These are phyloP conservation scores for Chimonanthus salicifolius DNA, from an alignment of 164 flowering plant species.

Conservation along the genomic window DNA sequence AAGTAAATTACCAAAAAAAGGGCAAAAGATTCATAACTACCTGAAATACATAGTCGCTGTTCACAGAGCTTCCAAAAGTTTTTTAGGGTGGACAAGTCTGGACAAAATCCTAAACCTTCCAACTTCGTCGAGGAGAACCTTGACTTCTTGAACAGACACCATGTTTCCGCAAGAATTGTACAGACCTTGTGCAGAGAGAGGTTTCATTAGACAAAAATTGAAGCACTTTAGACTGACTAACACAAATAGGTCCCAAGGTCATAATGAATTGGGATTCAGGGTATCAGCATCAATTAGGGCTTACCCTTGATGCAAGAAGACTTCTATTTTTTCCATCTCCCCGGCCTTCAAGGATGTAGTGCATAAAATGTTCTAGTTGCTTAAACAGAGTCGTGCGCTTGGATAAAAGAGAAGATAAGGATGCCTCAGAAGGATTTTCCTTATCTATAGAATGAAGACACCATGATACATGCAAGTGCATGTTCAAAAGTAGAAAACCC, in stretches of 20 bases:
- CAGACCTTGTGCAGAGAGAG: slow-evolving; percentile 53
- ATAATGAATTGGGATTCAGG: neutral
- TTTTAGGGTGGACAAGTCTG: slow-evolving; percentile 45
- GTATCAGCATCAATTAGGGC: slow-evolving; percentile 16
- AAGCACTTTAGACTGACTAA: slow-evolving; percentile 4
- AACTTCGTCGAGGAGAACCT: slow-evolving; percentile 61
- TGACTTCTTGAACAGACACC: slow-evolving; percentile 68
- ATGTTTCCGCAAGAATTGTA: slow-evolving; percentile 62
- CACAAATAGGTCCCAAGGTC: neutral
- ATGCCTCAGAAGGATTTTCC: slow-evolving; percentile 55
- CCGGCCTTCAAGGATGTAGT: slow-evolving; percentile 24
- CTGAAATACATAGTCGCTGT: slow-evolving; percentile 61
- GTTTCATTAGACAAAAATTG: slow-evolving; percentile 10
- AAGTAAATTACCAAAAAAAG: no score
- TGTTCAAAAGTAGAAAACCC: slow-evolving; percentile 75
- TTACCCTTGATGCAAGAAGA: slow-evolving; percentile 72
- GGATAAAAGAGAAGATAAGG: slow-evolving; percentile 51
- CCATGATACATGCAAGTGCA: slow-evolving; percentile 89
- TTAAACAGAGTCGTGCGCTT: slow-evolving; percentile 66
- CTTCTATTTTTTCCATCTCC: slow-evolving; percentile 36
- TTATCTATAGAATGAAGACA: slow-evolving; percentile 51
- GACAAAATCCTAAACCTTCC: slow-evolving; percentile 64
- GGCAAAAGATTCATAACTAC: slow-evolving; percentile 24
- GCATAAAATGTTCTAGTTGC: slow-evolving; percentile 55
- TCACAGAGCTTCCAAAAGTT: slow-evolving; percentile 88